Evolutionary conservation across 2,329 filamentous ascomycete genomes (phyloP), one percentile per base, ranked within the genome.

Genomic region (Verruconis gallopava): DNA sequence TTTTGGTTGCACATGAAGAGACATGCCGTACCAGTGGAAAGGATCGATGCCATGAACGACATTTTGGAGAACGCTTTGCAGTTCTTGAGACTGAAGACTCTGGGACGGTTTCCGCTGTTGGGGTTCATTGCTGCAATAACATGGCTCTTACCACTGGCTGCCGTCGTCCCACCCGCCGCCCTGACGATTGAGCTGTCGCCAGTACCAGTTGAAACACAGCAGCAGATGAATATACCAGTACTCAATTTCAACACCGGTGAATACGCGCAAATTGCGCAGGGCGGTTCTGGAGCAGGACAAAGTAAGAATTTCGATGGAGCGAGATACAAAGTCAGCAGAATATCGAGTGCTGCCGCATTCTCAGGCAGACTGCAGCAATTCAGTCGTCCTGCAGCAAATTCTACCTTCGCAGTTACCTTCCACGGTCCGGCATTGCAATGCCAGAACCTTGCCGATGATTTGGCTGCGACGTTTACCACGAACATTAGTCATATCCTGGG

Each of bases 61-160:
- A 38, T 22, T 22, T 6, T 38, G 21, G 36, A 22, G 4, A 38
- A 22, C 13, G 19, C 19, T n/a, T 21, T 38, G 19, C 20, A 38
- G n/a, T 38, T 38, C 20, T 21, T 38, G 2, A 38, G 36, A 14
- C 21, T 21, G 4, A 20, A 21, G 15, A 38, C 36, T 13, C 4
- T 38, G 9, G 6, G 21, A 20, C 36, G 36, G 14, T 38, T 38
- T n/a, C 36, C 36, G 5, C 17, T 38, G n/a, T 14, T 38, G 19
- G 36, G 20, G 6, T 22, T 38, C 2, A 38, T 38, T 20, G 36
- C 36, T 22, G 19, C 19, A 12, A 20, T 38, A 14, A 38, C 25
- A 11, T 38, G 36, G 36, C 25, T 38, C n/a, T 21, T 38, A 21
- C 36, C 36, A 6, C 36, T 38, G 15, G 36, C 36, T 5, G 36